Conservation (phyloP, 1,284 basidiomycete species). For the Ceraceosorus guamensis region DNA sequence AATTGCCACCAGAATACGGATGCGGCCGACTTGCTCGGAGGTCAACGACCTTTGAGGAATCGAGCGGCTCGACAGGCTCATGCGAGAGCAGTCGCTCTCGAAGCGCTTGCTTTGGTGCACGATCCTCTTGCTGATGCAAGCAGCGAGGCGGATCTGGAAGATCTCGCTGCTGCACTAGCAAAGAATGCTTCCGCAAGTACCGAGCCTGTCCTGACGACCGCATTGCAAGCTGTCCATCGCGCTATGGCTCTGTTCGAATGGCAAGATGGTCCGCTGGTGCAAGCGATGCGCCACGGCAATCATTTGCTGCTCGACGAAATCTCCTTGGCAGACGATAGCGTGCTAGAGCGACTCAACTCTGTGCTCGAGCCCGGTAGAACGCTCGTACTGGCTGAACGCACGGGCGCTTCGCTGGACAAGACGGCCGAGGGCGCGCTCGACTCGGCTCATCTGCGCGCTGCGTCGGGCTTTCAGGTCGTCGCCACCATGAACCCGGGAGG, state of each 20-base stretch:
- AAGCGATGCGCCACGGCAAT: constrained; percentile 80
- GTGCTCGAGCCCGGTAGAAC: constrained; percentile 85
- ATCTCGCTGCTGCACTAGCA: constrained; percentile 15
- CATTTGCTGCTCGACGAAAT: constrained; percentile 93
- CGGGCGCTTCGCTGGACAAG: constrained; percentile 6
- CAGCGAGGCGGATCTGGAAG: constrained; percentile 12
- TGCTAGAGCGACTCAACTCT: constrained; percentile 92
- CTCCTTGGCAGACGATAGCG: constrained; percentile 94
- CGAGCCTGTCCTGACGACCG: constrained; percentile 1
- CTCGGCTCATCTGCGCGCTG: constrained; percentile 25
- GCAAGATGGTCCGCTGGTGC: constrained; percentile 87
- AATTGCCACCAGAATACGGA: constrained; percentile 99
- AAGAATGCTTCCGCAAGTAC: constrained; percentile 8
- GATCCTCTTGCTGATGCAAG: not conserved
- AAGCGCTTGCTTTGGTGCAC: constrained; percentile 16
- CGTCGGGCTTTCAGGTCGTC: constrained; percentile 68
- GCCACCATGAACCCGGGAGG: constrained; percentile 99
- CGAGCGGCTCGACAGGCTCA: constrained; percentile 53
- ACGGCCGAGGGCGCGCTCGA: constrained; percentile 5
- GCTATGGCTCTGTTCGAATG: constrained; percentile 82
- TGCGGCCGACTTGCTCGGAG: constrained; percentile 91
- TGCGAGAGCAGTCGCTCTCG: constrained; percentile 41
- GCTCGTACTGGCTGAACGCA: constrained; percentile 82
- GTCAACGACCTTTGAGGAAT: constrained; percentile 85
- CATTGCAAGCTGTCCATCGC: constrained; percentile 53